Evolutionary conservation across 306 rosid species (phyloP), one percentile per base, ranked within the genome.

Genomic region (Cucumis sativus): DNA sequence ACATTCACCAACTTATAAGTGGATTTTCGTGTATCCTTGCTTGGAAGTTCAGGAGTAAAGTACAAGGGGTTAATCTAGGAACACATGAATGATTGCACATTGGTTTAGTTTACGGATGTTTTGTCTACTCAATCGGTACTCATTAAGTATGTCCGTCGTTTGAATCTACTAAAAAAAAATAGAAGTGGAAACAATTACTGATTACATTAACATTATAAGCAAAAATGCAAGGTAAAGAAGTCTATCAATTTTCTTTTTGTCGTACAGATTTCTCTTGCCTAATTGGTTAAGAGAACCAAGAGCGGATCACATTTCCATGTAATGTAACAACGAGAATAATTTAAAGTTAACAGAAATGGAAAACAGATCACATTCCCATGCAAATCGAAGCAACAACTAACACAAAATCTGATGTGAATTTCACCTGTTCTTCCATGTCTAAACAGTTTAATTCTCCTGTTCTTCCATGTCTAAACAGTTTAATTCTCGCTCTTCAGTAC

Each of bases 361-460:
- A 68, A 23, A 8, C 35, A 13, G 75, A 4, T 47, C 40, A 21
- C 56, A 41, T 71, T 71, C 15, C 61, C 61, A 51, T 51, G 61
- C 8, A 51, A 33, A 28, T 15, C 33, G 37, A 33, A 33, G 16
- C 77, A 30, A 71, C 52, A n/a, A 75, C 8, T 41, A 77, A 59
- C 7, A 33, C 54, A 23, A 39, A 76, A 47, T 66, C 76, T 80
- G 47, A 52, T 77, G 85, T 80, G 84, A 15, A 63, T 14, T 75
- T 80, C 65, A 82, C 69, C 85, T 76, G 82, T 58, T 43, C 79
- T 67, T 67, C 3, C 15, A 43, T 11, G 21, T 45, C 75, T 69
- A 80, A 12, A 79, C 84, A 23, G 83, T 74, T 60, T 35, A 77
- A 68, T 77, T 51, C 56, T 79, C 62, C 85, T 76, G 82, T 58